Evolutionary conservation across 2,329 filamentous ascomycete genomes (phyloP).

Genomic region (Bretziella fagacearum): DNA sequence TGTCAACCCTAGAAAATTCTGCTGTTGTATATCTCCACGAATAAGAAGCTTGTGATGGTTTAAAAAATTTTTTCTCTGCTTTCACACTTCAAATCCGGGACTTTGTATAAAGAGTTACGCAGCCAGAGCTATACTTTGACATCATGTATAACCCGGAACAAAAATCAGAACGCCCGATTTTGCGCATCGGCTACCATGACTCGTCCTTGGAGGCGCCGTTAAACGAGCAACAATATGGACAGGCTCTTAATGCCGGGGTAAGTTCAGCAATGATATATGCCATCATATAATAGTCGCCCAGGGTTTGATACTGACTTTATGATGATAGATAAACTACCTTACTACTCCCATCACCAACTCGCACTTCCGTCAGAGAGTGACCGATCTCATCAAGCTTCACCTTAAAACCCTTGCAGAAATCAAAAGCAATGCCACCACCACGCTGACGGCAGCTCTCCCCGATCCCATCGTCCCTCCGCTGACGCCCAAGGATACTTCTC

Average conservation of each 20-base stretch:
- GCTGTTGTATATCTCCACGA: background rate
- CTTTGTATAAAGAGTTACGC: background rate
- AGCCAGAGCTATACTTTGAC: background rate
- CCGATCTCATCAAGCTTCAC: slow-evolving; percentile 42
- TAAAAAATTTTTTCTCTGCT: no score
- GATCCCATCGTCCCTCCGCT: slow-evolving; percentile 50
- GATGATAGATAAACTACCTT: slow-evolving; percentile 54
- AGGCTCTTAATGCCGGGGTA: slow-evolving; percentile 53
- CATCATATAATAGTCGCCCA: background rate
- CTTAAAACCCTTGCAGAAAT: slow-evolving; percentile 29
- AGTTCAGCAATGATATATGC: no score
- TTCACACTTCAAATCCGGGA: background rate
- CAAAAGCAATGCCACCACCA: slow-evolving; percentile 24
- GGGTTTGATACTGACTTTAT: background rate
- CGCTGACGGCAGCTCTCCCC: slow-evolving; percentile 29
- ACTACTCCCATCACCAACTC: slow-evolving; percentile 63
- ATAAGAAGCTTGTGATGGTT: no score
- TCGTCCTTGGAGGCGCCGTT: slow-evolving; percentile 43
- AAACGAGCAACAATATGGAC: slow-evolving; percentile 44
- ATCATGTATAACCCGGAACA: slow-evolving; percentile 5
- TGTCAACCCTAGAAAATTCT: background rate
- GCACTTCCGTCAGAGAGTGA: slow-evolving; percentile 52
- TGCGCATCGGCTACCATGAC: slow-evolving; percentile 49
- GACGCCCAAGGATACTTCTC: slow-evolving; percentile 59
- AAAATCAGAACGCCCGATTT: slow-evolving; percentile 4